Base-by-base conservation (phyloP, 352 stramenopile species). In the Phytophthora podocarpi region DNA sequence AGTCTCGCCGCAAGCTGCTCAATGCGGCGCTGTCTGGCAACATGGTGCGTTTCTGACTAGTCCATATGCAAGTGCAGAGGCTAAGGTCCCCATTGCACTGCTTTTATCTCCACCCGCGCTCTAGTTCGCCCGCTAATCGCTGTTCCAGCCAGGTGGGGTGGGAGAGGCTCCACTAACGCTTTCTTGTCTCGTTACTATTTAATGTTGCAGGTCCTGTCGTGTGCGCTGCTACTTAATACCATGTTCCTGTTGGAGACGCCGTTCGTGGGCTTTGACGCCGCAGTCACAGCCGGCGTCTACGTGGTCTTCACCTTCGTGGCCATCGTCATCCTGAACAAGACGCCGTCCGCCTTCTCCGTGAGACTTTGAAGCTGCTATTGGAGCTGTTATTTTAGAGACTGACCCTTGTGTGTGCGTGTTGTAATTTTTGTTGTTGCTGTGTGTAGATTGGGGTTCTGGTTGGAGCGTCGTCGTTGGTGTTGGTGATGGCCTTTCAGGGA, bases 311-410 rank as follows among this genome's bases (percentile, higher is more conserved):
- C 82, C n/a, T 85, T 94, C 64, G 75, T 81, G 16, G 72, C 82
- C 36, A 82, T 94, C 56, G 76, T 89, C 40, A 79, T 90, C 39
- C 67, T 94, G 34, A 92, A 92, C 72, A 92, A 92, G 48, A 78
- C 82, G 43, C 85, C 85, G 1, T 94, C 85, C 1, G 85, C 82
- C 24, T 94, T 89, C 62, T 90, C 78, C 49, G 85, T 92, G 52
- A 53, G 75, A 47, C 18, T 39, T 36, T 47, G 8, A 36, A 41
- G 21, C 30, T 53, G 46, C 12, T 53, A 26, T 34, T 53, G 11
- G 4, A 42, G 36, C 27, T 32, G 48, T 40, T 39, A 12, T 27
- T 16, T 1, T n/a, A n/a, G n/a, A n/a, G n/a, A n/a, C n/a, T n/a
- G n/a, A n/a, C n/a, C n/a, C n/a, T n/a, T n/a, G n/a, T n/a, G n/a